These are phyloP conservation scores for Strobilomyces dryophilus DNA, from an alignment of 768 basidiomycete species.

Conservation along the genomic window DNA sequence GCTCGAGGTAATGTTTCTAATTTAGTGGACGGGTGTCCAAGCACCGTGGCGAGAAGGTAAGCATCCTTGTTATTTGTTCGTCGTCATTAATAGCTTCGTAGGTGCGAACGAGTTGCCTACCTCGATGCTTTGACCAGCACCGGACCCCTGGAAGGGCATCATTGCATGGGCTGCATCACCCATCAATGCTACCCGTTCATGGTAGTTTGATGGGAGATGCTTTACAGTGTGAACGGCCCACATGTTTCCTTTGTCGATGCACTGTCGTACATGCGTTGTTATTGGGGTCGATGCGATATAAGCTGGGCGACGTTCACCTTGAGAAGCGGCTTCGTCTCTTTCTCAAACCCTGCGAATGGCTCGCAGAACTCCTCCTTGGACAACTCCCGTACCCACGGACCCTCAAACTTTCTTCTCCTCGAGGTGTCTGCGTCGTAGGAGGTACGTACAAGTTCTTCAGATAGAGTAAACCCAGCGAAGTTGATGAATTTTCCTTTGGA, in stretches of 20 bases:
- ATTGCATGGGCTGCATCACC: conserved; percentile 43
- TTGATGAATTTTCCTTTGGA: conserved; percentile 56
- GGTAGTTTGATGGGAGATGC: conserved; percentile 47
- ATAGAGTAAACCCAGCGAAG: conserved; percentile 52
- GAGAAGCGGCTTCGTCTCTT: conserved; percentile 53
- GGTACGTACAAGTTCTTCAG: conserved; percentile 50
- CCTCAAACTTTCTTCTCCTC: conserved; percentile 15
- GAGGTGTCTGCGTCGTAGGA: conserved; percentile 26
- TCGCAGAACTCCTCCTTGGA: conserved; percentile 42
- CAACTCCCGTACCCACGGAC: conserved; percentile 47
- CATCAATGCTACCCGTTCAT: conserved; percentile 47
- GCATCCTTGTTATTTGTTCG: conserved; percentile 27
- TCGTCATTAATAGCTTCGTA: background rate
- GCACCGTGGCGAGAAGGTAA: conserved; percentile 33
- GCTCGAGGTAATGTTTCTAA: conserved; percentile 38
- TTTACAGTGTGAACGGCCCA: conserved; percentile 64
- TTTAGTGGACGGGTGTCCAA: conserved; percentile 40
- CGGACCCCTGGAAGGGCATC: conserved; percentile 41
- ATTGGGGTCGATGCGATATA: background rate
- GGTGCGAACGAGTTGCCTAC: conserved; percentile 21
- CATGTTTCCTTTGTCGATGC: conserved; percentile 45
- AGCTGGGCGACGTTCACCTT: conserved; percentile 36
- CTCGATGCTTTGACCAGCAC: conserved; percentile 43
- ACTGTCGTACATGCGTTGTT: conserved; percentile 32
- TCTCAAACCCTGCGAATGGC: conserved; percentile 52